Evolutionary conservation across 1,284 basidiomycete genomes (phyloP), one percentile per base, ranked within the genome.

Genomic region (Leccinum pachyderme): DNA sequence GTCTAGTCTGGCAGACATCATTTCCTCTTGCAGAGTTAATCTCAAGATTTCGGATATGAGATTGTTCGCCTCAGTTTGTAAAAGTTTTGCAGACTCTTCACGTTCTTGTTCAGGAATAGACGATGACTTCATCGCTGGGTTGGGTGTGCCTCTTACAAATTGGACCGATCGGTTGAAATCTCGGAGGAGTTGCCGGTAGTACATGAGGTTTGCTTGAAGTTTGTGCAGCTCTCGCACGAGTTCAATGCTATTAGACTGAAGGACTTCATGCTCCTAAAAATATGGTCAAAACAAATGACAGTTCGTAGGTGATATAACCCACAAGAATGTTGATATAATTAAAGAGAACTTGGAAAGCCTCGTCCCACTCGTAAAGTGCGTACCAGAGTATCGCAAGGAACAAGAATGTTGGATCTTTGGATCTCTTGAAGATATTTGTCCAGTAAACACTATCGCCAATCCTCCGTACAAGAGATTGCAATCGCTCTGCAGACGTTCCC

Each of bases 331-430:
- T 75, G 32, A 82, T 77, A 59, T 82, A 75, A 7, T 63, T 47
- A 58, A 77, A 81, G 22, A 83, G 62, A 35, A 69, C 66, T 53
- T 81, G 80, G 12, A 83, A 65, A 0, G 80, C 74, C 60, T 83
- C 75, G 54, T 83, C 82, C 81, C 81, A 83, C 1, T 77, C 76
- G 57, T 83, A 83, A 44, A 82, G 63, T 15, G 80, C 77, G 51
- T 83, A 79, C 81, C 82, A 83, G 47, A 82, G 66, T 51, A 77
- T 78, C 1, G 75, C 73, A 33, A 83, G 68, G n/a, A 83, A 69
- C 7, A 81, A 64, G 54, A 83, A 80, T 0, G 81, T 82, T 0
- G 82, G 77, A 56, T 83, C 81, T 2, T 64, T 64, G 3, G 75
- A 75, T 47, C 63, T 68, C 53, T 71, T 63, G 57, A 81, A 79